A percentile compares a stretch with the other conserved stretches of the same genome.
These are phyloP conservation scores for Aspergillus tubingensis DNA, from an alignment of 2,329 filamentous ascomycete genomes.

Conservation along the genomic window DNA sequence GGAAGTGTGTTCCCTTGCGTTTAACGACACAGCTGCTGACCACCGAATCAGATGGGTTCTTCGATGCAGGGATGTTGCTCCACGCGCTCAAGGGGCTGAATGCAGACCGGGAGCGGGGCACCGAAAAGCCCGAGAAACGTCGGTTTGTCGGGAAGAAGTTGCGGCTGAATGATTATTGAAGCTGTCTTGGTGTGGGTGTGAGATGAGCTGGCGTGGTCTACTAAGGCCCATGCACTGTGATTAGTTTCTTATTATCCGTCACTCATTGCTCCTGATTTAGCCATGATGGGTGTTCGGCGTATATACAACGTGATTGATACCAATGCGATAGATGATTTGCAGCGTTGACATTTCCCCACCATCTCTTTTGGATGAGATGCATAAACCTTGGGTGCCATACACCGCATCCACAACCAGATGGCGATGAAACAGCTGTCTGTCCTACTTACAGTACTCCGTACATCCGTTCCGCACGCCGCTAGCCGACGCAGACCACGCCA, in stretches of 20 bases:
- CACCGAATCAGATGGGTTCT: constrained; percentile 76
- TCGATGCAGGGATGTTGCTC: constrained; percentile 92
- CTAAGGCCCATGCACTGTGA: neutral
- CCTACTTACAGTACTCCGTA: neutral
- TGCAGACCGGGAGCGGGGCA: constrained; percentile 36
- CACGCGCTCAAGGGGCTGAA: constrained; percentile 73
- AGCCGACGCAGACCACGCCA: constrained; percentile 1
- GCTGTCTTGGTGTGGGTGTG: neutral
- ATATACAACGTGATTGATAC: neutral
- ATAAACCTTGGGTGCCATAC: neutral
- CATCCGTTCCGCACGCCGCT: neutral
- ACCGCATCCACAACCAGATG: neutral
- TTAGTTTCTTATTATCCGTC: neutral
- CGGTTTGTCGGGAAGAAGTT: constrained; percentile 52
- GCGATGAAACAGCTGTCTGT: neutral
- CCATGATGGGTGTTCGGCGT: neutral
- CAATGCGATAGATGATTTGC: constrained; percentile 1
- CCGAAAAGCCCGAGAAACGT: constrained; percentile 40
- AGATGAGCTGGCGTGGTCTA: neutral
- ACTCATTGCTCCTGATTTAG: neutral
- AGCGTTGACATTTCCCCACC: neutral
- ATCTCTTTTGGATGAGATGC: neutral
- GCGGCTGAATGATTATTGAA: constrained; percentile 49
- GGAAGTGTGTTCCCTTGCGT: neutral
- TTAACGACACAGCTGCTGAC: constrained; percentile 16